These are phyloP conservation scores for Jatropha curcas DNA, from an alignment of 345 rosid genomes.

Conservation along the genomic window DNA sequence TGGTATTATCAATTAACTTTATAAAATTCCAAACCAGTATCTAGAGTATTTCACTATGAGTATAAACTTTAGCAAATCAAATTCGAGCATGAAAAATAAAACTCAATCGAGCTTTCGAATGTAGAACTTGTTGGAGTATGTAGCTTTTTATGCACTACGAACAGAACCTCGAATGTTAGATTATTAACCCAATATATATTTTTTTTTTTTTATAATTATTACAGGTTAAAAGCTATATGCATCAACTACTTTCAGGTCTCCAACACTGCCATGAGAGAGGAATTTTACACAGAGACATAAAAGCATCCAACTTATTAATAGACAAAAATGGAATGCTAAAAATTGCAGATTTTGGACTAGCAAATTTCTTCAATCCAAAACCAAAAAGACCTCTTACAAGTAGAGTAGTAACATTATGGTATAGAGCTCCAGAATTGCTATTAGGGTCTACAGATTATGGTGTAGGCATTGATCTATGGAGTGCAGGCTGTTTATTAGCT, in stretches of 20 bases:
- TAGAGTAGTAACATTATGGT: slow-evolving; percentile 90
- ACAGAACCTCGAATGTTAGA: no score
- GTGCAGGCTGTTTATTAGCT: slow-evolving; percentile 78
- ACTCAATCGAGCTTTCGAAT: no score
- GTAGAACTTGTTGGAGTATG: no score
- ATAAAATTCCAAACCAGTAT: no score
- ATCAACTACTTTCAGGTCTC: slow-evolving; percentile 76
- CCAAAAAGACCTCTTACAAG: slow-evolving; percentile 61
- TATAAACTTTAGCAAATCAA: no score
- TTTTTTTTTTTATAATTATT: no score
- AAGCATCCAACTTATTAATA: slow-evolving; percentile 72
- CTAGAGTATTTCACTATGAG: no score
- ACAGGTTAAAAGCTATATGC: slow-evolving; percentile 84
- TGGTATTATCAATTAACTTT: no score
- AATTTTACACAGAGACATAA: slow-evolving; percentile 80
- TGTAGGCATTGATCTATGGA: slow-evolving; percentile 84
- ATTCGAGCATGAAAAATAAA: no score
- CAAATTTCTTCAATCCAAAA: slow-evolving; percentile 56
- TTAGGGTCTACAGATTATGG: slow-evolving; percentile 82
- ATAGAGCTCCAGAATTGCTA: slow-evolving; percentile 84
- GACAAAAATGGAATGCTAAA: slow-evolving; percentile 66
- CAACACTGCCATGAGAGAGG: slow-evolving; percentile 83
- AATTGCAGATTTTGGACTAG: slow-evolving; percentile 86
- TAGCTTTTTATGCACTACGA: no score
- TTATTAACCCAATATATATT: no score